Evolutionary conservation across 257 asterid genomes (phyloP).

Genomic region (Scutellaria barbata): DNA sequence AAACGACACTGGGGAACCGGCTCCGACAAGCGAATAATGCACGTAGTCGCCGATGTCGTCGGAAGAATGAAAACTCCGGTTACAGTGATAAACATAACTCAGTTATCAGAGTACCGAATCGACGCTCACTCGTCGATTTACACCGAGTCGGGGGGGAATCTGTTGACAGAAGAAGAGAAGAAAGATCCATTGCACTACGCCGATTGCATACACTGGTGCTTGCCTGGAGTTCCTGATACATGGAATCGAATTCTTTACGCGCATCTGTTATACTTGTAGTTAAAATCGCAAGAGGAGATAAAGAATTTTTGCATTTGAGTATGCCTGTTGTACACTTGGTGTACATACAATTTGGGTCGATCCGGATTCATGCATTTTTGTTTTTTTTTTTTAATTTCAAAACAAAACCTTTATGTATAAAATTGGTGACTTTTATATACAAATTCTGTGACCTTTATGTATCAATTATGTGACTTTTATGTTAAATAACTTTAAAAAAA

Average conservation of each 20-base stretch:
- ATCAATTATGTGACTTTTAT: too few species aligned
- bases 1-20: constrained; percentile 89
- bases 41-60: constrained; percentile 52
- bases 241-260: constrained; percentile 87
- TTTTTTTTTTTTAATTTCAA: too few species aligned
- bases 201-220: constrained; percentile 98
- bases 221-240: constrained; percentile 96
- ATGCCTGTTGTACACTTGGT: too few species aligned
- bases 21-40: constrained; percentile 69
- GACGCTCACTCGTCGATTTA: constrained; percentile 87
- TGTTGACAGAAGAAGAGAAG: constrained; percentile 73
- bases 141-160: constrained; percentile 67
- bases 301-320: neutral
- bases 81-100: constrained; percentile 77
- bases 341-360: too few species aligned
- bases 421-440: too few species aligned
- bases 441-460: too few species aligned
- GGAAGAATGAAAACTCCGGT: constrained; percentile 75
- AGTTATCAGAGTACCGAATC: constrained; percentile 78
- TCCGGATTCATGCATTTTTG: too few species aligned
- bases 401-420: too few species aligned
- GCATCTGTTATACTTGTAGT: constrained; percentile 57
- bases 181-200: constrained; percentile 74
- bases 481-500: too few species aligned
- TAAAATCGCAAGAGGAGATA: neutral